Evolutionary conservation across 2,329 filamentous ascomycete species (phyloP), one percentile per base, ranked within the genome.

Genomic region (Phyllosticta ampelicida): DNA sequence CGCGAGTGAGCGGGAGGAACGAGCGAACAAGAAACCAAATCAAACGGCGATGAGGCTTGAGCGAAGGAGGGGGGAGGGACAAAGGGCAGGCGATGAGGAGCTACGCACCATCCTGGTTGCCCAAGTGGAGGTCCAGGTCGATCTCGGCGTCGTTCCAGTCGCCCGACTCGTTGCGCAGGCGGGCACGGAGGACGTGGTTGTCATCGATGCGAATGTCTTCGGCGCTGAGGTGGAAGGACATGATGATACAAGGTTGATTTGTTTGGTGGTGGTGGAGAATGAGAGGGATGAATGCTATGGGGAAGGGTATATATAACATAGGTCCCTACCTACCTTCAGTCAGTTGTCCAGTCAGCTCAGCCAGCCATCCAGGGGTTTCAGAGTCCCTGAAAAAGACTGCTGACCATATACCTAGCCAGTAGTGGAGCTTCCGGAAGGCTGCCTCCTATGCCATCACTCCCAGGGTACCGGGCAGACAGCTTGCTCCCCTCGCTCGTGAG

Each of bases 221-320:
- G 52, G 77, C 74, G 55, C 74, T 74, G 56, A 65, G 60, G 70
- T 82, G 77, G 74, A 84, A 84, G 68, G 72, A 75, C 76, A 77
- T 77, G 5, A 20, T 63, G 55, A 21, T 28, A 9, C n/a, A n/a
- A n/a, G n/a, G n/a, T n/a, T 44, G 23, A 18, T 28, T 53, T 56
- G 53, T 53, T 60, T 59, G 30, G 53, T n/a, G 21, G 28, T 51
- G 53, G 18, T 49, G 29, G 51, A 58, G n/a, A 11, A 30, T 50
- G 44, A 49, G 36, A 28, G 55, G 21, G 20, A 49, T 23, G 23
- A 48, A 20, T 51, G 21, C 48, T 51, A 20, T 26, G 55, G 48
- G 11, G 55, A 53, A 44, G 51, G 54, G 49, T n/a, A n/a, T n/a
- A n/a, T n/a, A n/a, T n/a, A n/a, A n/a, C n/a, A n/a, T n/a, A n/a